phyloP scores from a whole-genome alignment of 1,284 basidiomycete genomes.

The Rhodofomes roseus region DNA sequence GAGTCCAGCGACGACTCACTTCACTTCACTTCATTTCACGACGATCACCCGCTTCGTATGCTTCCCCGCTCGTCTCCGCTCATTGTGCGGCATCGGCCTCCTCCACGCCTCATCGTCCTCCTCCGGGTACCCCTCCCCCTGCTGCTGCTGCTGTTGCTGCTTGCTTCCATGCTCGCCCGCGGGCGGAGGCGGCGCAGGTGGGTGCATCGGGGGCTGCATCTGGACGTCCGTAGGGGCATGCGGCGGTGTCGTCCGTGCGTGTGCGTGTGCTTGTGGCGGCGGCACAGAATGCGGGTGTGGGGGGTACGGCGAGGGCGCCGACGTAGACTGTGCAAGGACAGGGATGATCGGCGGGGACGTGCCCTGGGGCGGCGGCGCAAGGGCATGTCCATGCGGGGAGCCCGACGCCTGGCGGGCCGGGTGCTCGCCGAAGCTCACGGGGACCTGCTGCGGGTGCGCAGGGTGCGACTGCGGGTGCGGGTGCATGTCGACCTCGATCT shows the following conservation, averaged over 20 bases:
- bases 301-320: conserved; percentile 30
- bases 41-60: conserved; percentile 45
- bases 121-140: conserved; percentile 23
- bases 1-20: background rate
- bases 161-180: too few relatives aligned
- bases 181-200: background rate
- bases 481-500: conserved; percentile 55
- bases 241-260: background rate
- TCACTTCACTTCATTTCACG: background rate
- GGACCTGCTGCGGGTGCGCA: too few relatives aligned
- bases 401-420: conserved; percentile 7
- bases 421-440: too few relatives aligned
- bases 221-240: background rate
- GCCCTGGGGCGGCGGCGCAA: background rate
- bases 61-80: conserved; percentile 69
- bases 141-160: background rate
- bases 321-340: conserved; percentile 24
- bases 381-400: conserved; percentile 11
- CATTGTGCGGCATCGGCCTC: conserved; percentile 59
- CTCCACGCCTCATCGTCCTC: conserved; percentile 61
- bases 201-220: conserved; percentile 3
- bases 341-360: conserved; percentile 5
- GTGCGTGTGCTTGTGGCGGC: background rate
- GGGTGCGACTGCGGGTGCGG: conserved; percentile 8
- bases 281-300: too few relatives aligned